Base-by-base conservation (phyloP, 352 stramenopile species). In the Phytopythium chamaehyphon region DNA sequence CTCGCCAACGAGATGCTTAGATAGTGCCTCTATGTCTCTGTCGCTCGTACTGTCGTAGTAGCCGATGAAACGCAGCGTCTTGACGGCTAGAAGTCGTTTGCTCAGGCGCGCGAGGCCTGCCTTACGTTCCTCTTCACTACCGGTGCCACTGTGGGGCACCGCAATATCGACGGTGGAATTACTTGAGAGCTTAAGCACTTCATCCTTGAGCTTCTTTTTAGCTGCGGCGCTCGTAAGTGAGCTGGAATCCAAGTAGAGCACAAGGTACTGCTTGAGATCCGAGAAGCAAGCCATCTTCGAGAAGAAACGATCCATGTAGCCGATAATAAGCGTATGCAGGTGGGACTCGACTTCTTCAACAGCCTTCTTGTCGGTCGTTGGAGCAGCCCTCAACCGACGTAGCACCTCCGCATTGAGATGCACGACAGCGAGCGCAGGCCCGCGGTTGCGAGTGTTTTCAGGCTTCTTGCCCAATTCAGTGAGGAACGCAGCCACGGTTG, bases 211-310 rank as follows among this genome's bases (percentile, higher is more conserved):
- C 2, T 63, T 73, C 2, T 45, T 28, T 45, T 81, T 83, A 2
- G 66, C 62, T 2, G 57, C 37, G 11, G 40, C 16, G 4, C 73
- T 87, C 8, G 83, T 62, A 4, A 61, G 42, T 1, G 55, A 45
- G 3, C 47, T 69, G 23, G 70, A 55, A 7, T 61, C 57, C 6
- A 75, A 57, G n/a, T 85, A 83, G 1, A 80, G 44, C 40, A 53
- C 54, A 4, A 90, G 61, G 40, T 88, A 94, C 55, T 89, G 80
- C 64, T 92, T 84, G 28, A 95, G 63, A 51, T 95, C 84, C 47
- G 80, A 80, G 59, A 95, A 93, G 55, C 84, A 95, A 73, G 82
- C 93, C 43, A 76, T 77, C 62, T 95, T 95, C 11, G 65, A 77
- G 51, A 76, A 76, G 63, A 93, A 92, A 8, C 62, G 69, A 22